Evolutionary conservation across 345 rosid genomes (phyloP).

Genomic region (Eucalyptus sp.): DNA sequence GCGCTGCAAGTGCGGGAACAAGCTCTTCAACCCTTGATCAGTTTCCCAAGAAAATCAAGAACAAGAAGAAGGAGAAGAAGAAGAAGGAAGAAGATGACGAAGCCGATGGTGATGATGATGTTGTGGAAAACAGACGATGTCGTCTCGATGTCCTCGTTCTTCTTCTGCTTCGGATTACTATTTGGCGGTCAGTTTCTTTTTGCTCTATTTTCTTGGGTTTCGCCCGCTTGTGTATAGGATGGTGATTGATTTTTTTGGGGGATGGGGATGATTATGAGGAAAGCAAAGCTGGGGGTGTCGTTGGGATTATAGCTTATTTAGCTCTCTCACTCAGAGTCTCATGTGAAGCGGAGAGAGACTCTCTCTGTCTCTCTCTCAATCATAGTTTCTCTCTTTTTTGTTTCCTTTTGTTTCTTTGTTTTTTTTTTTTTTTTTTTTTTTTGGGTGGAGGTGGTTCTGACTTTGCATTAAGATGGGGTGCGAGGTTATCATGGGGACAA

Average conservation of each 20-base stretch:
- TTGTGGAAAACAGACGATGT: not conserved
- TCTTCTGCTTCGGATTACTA: not conserved
- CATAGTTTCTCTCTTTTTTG: not conserved
- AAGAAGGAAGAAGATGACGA: not conserved
- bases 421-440: not conserved
- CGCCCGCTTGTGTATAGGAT: not conserved
- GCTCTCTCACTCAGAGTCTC: not conserved
- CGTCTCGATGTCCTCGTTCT: not conserved
- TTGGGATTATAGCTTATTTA: not conserved
- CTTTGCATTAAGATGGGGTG: not conserved
- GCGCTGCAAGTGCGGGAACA: conserved; percentile 91
- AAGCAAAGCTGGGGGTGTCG: not conserved
- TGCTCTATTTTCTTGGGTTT: not conserved
- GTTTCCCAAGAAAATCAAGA: not conserved
- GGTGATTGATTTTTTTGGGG: not conserved
- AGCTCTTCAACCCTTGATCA: conserved; percentile 65
- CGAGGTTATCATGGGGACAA: not conserved
- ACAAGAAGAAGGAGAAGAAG: not conserved
- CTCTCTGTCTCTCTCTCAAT: not conserved
- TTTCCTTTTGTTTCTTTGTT: not conserved
- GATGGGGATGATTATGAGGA: not conserved
- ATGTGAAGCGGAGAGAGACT: not conserved
- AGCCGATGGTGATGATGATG: not conserved
- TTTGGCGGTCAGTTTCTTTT: not conserved
- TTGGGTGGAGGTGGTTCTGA: not conserved